Evolutionary conservation across 495 filamentous ascomycete genomes (phyloP).

Genomic region (Trichoderma reesei): DNA sequence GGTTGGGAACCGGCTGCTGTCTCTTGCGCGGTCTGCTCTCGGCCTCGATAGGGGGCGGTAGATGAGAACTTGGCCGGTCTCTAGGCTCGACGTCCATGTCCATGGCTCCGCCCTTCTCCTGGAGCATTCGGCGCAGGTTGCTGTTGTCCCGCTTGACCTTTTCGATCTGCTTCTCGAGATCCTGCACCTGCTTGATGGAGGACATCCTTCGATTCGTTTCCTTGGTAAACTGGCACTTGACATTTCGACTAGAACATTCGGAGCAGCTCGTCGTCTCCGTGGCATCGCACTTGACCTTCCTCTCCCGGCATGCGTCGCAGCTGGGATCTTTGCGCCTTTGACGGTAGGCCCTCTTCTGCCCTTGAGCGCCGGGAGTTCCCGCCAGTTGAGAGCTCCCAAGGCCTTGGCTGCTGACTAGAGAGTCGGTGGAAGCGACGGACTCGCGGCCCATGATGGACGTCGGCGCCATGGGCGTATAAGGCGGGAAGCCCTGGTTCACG

Average conservation of each 20-base stretch:
- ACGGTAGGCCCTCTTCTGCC: slow-evolving; percentile 88
- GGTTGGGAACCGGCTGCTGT: slow-evolving; percentile 52
- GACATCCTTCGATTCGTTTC: slow-evolving; percentile 98
- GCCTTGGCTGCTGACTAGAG: slow-evolving; percentile 40
- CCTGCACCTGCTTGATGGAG: slow-evolving; percentile 97
- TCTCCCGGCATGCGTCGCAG: slow-evolving; percentile 93
- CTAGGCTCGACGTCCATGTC: slow-evolving; percentile 53
- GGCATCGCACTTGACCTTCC: slow-evolving; percentile 98
- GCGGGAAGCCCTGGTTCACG: slow-evolving; percentile 17
- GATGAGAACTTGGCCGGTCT: slow-evolving; percentile 30
- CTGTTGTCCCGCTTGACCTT: slow-evolving; percentile 62
- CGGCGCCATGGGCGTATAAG: slow-evolving; percentile 13
- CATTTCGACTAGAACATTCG: slow-evolving; percentile 87
- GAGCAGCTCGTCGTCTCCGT: slow-evolving; percentile 93
- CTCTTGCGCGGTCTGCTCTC: slow-evolving; percentile 52
- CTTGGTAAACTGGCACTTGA: slow-evolving; percentile 98
- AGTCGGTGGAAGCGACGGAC: slow-evolving; percentile 42
- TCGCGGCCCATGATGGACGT: slow-evolving; percentile 42
- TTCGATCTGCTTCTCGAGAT: slow-evolving; percentile 84
- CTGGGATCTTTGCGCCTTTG: slow-evolving; percentile 94
- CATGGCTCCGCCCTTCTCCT: slow-evolving; percentile 31
- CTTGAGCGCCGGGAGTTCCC: slow-evolving; percentile 34
- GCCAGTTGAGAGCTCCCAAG: slow-evolving; percentile 33
- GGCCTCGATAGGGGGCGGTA: slow-evolving; percentile 53
- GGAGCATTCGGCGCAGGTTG: slow-evolving; percentile 52